Evolutionary conservation across 2,329 filamentous ascomycete genomes (phyloP).

Genomic region (Aspergillus neotritici): DNA sequence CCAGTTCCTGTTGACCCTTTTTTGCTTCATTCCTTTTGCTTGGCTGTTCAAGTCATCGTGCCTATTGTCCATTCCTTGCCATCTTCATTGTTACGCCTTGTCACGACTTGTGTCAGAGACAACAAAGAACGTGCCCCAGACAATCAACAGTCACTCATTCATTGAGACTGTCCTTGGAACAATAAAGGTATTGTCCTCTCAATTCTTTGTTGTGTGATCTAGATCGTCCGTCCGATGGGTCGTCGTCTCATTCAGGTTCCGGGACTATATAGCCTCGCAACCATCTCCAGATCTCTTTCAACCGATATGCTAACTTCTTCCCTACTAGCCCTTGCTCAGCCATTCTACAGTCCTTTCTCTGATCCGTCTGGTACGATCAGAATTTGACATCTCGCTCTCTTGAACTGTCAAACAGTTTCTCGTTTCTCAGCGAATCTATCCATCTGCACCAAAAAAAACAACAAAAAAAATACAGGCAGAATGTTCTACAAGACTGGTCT

Average conservation of each 20-base stretch:
- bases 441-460: not conserved
- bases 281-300: no score
- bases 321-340: conserved; percentile 8
- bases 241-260: not conserved
- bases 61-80: conserved; percentile 31
- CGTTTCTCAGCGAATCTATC: not conserved
- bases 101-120: conserved; percentile 1
- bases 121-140: conserved; percentile 2
- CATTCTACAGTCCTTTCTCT: conserved; percentile 8
- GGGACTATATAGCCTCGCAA: not conserved
- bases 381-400: conserved; percentile 14
- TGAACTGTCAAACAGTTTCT: conserved; percentile 16
- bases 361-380: conserved; percentile 35
- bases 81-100: conserved; percentile 18
- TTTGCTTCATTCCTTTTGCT: conserved; percentile 19
- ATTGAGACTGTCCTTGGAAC: not conserved
- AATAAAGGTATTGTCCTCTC: conserved; percentile 25
- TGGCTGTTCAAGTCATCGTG: conserved; percentile 18
- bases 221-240: not conserved
- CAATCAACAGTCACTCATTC: conserved; percentile 3
- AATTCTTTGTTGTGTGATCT: not conserved
- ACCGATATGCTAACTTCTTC: not conserved
- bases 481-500: conserved; percentile 29
- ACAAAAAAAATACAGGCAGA: conserved; percentile 13
- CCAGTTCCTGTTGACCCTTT: conserved; percentile 31